Conservation (phyloP, 192 early-diverging fungal genomes). For the Kappamyces sp. region DNA sequence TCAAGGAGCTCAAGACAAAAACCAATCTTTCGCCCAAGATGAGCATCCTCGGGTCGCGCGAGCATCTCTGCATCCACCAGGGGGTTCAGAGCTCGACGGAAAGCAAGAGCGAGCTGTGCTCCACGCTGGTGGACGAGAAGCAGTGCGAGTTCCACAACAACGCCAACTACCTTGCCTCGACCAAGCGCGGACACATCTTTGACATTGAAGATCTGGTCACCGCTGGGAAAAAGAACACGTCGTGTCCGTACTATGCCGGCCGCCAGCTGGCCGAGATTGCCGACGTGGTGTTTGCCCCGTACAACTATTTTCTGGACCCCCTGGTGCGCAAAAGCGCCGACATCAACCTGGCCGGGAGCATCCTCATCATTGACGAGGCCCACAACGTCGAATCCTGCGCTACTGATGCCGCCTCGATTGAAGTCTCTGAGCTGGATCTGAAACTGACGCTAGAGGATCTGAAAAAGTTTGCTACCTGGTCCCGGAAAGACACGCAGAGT, state of each 20-base stretch:
- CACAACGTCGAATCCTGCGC: constrained; percentile 16
- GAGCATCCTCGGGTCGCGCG: constrained; percentile 20
- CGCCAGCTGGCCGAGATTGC: constrained; percentile 10
- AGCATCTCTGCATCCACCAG: constrained; percentile 22
- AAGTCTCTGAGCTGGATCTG: constrained; percentile 5
- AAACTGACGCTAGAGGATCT: not conserved
- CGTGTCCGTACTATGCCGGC: constrained; percentile 20
- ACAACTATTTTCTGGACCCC: constrained; percentile 25
- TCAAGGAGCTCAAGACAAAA: constrained; percentile 18
- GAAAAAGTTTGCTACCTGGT: not conserved
- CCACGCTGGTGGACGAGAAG: too few relatives aligned
- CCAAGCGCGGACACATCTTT: constrained; percentile 6
- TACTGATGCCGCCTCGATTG: constrained; percentile 8
- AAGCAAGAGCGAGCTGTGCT: constrained; percentile 9
- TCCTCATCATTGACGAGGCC: constrained; percentile 28
- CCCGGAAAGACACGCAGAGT: not conserved
- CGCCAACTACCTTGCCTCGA: too few relatives aligned
- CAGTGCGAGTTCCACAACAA: too few relatives aligned
- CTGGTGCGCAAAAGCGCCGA: constrained; percentile 5
- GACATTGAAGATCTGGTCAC: constrained; percentile 26
- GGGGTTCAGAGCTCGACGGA: not conserved
- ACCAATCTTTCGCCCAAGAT: constrained; percentile 14
- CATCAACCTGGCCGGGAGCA: constrained; percentile 8
- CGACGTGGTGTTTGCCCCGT: constrained; percentile 23
- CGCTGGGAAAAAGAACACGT: constrained; percentile 15